Conservation (phyloP, 2,329 filamentous ascomycete genomes). For the Apiospora koreana region DNA sequence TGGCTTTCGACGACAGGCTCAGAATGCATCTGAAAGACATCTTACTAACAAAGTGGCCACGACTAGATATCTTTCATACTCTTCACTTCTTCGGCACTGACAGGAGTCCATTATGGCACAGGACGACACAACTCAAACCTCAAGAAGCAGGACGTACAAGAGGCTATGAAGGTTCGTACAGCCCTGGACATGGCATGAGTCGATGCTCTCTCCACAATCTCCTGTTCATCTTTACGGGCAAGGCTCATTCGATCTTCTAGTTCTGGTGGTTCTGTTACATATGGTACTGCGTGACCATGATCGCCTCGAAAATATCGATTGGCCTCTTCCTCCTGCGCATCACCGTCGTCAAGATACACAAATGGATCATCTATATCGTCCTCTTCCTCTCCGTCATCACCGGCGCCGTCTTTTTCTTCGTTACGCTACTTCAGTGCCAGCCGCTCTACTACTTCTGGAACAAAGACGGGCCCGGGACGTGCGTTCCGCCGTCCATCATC, state of each 20-base stretch:
- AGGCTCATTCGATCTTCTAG: background rate
- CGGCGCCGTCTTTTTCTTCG: slow-evolving; percentile 22
- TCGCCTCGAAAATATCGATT: slow-evolving; percentile 22
- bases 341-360: slow-evolving; percentile 18
- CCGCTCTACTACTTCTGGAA: slow-evolving; percentile 24
- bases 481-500: slow-evolving; percentile 36
- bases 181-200: background rate
- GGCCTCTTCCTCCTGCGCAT: slow-evolving; percentile 24
- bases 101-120: slow-evolving; percentile 15
- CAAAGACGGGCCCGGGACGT: slow-evolving; percentile 22
- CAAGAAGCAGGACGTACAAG: background rate
- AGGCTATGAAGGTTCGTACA: slow-evolving; percentile 16
- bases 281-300: slow-evolving; percentile 22
- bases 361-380: slow-evolving; percentile 20
- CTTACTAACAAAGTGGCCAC: background rate
- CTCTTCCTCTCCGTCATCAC: slow-evolving; percentile 19
- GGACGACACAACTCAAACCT: slow-evolving; percentile 13
- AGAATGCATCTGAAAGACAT: background rate
- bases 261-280: slow-evolving; percentile 21
- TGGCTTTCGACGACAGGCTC: background rate
- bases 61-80: slow-evolving; percentile 12
- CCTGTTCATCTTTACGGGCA: background rate
- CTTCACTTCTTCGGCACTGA: slow-evolving; percentile 14
- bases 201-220: background rate
- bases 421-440: slow-evolving; percentile 22